Conservation (phyloP, 805 yeast species). For the Candida ortonii region DNA sequence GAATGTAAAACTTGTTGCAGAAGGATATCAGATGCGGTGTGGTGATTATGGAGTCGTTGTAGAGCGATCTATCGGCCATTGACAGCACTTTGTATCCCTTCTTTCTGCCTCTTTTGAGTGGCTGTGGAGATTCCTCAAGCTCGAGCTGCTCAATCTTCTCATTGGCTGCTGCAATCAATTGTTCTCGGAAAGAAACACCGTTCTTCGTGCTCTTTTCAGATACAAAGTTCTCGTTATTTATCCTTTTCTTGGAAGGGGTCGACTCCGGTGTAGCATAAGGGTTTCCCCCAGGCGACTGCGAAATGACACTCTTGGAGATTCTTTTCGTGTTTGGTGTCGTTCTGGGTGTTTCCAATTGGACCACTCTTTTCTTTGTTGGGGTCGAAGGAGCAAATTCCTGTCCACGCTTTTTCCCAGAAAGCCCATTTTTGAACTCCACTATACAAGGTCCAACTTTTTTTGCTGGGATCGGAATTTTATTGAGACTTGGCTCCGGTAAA, state of each 20-base stretch:
- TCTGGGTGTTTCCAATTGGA: constrained; percentile 12
- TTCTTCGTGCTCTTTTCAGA: constrained; percentile 9
- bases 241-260: constrained; percentile 15
- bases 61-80: constrained; percentile 10
- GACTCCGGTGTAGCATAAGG: constrained; percentile 19
- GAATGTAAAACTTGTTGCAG: constrained; percentile 64
- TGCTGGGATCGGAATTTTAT: constrained; percentile 58
- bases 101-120: constrained; percentile 14
- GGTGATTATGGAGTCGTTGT: constrained; percentile 21
- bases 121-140: constrained; percentile 2
- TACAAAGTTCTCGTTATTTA: not conserved
- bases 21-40: constrained; percentile 43
- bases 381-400: constrained; percentile 8
- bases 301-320: not conserved
- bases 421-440: constrained; percentile 42
- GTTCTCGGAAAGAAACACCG: constrained; percentile 16
- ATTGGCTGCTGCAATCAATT: constrained; percentile 17
- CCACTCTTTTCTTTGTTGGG: constrained; percentile 27
- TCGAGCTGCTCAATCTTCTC: constrained; percentile 7
- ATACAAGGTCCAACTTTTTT: constrained; percentile 40
- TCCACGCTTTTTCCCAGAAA: constrained; percentile 31
- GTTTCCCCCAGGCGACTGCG: too few species aligned
- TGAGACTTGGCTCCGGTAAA: constrained; percentile 47
- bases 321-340: constrained; percentile 21
- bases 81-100: constrained; percentile 17